Percentiles rank a stretch among this genome's conserved stretches.
phyloP scores from a whole-genome alignment of 257 asterid species.

The Penstemon barbatus region DNA sequence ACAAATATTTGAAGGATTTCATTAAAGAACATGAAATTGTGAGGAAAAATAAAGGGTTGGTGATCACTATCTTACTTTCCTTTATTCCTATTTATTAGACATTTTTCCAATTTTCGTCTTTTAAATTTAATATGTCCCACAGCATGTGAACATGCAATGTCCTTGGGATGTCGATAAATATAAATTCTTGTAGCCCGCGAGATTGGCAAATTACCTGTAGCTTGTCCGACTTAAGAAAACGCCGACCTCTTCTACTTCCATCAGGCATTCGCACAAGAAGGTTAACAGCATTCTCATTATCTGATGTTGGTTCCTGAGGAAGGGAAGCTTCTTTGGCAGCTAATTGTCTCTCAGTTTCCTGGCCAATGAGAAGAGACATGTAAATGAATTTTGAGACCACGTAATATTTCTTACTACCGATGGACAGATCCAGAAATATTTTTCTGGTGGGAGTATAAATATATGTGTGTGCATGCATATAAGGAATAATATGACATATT shows the following conservation, averaged over 20 bases:
- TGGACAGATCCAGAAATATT: conserved; percentile 4
- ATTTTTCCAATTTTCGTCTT: too few relatives aligned
- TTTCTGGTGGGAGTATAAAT: neutral
- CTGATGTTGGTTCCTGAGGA: conserved; percentile 81
- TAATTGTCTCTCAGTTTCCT: conserved; percentile 88
- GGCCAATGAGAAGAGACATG: conserved; percentile 23
- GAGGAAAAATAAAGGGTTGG: too few relatives aligned
- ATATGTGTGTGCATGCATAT: too few relatives aligned
- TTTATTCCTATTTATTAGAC: too few relatives aligned
- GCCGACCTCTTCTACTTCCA: conserved; percentile 92
- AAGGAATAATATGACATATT: too few relatives aligned
- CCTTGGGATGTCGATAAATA: neutral
- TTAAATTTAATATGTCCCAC: neutral
- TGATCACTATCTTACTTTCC: too few relatives aligned
- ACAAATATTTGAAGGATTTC: too few relatives aligned
- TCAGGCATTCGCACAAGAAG: conserved; percentile 96
- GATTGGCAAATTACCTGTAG: conserved; percentile 60
- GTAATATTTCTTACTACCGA: conserved; percentile 6
- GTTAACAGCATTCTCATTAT: conserved; percentile 80
- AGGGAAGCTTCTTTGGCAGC: conserved; percentile 93
- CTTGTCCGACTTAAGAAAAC: conserved; percentile 83
- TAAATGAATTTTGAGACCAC: neutral
- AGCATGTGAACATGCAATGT: neutral
- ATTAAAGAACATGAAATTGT: too few relatives aligned
- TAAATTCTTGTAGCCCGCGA: conserved; percentile 2